Conservation (phyloP, 1,139 yeast genomes). For the Candida neerlandica region DNA sequence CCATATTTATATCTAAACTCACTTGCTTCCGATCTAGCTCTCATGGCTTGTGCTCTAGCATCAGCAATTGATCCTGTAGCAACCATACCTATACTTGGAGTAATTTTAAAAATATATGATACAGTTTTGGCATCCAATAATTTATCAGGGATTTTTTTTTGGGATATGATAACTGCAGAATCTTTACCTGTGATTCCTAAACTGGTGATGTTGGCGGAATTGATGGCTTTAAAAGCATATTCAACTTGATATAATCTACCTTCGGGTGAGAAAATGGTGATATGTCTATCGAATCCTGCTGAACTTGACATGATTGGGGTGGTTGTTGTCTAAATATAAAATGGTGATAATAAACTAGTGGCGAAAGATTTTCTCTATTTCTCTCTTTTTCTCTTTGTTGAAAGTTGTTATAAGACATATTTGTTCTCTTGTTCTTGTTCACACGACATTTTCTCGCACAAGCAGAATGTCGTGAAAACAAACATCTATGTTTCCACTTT, state of each 20-base stretch:
- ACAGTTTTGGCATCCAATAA: conserved; percentile 84
- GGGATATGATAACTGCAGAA: conserved; percentile 88
- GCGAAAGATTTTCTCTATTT: conserved; percentile 6
- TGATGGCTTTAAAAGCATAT: conserved; percentile 96
- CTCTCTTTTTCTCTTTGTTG: neutral
- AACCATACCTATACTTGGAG: conserved; percentile 83
- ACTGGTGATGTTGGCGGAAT: conserved; percentile 87
- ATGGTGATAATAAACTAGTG: conserved; percentile 1
- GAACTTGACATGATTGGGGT: conserved; percentile 41
- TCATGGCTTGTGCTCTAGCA: conserved; percentile 84
- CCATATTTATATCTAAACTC: conserved; percentile 94
- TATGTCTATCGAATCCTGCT: conserved; percentile 97
- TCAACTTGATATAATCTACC: conserved; percentile 97
- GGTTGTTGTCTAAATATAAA: neutral
- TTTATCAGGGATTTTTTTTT: conserved; percentile 95
- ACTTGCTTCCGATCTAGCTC: conserved; percentile 93
- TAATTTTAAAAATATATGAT: conserved; percentile 79
- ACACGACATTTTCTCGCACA: too few species aligned
- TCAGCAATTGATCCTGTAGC: conserved; percentile 97
- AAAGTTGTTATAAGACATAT: too few species aligned
- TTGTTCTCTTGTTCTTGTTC: too few species aligned
- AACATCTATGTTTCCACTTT: too few species aligned
- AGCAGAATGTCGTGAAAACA: too few species aligned
- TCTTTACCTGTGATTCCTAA: conserved; percentile 86
- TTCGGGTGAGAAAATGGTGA: conserved; percentile 97